Conservation (phyloP, 139 green algal genomes). For the Picochlorum sp. region DNA sequence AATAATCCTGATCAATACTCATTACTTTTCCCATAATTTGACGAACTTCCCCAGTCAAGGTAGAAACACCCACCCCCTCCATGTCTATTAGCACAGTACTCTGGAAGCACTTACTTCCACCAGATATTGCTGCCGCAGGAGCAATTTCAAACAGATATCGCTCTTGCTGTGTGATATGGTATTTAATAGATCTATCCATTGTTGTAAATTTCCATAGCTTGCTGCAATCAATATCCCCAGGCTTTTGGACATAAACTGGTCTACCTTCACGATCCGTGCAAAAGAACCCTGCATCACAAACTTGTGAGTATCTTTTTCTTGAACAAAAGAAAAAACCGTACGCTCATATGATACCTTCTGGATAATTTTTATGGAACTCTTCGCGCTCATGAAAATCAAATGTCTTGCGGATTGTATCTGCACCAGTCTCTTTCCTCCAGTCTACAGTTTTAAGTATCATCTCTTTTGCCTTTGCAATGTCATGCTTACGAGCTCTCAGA, state of each 20-base stretch:
- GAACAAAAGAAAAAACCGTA: too few species aligned
- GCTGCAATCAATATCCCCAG: slow-evolving; percentile 66
- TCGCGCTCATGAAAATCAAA: slow-evolving; percentile 57
- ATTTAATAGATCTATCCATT: slow-evolving; percentile 81
- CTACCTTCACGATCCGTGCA: slow-evolving; percentile 44
- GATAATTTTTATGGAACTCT: not conserved
- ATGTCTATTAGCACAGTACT: slow-evolving; percentile 88
- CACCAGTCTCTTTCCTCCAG: slow-evolving; percentile 29
- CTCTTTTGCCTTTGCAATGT: slow-evolving; percentile 28
- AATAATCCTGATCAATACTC: slow-evolving; percentile 60
- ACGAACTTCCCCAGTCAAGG: slow-evolving; percentile 46
- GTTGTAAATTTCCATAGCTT: slow-evolving; percentile 62
- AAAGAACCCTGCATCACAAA: too few species aligned
- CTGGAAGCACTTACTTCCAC: slow-evolving; percentile 57
- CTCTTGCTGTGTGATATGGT: slow-evolving; percentile 84
- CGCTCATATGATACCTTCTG: too few species aligned
- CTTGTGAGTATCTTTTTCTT: too few species aligned
- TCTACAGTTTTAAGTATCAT: slow-evolving; percentile 27
- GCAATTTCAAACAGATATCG: slow-evolving; percentile 73
- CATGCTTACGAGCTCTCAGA: slow-evolving; percentile 38
- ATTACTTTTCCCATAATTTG: slow-evolving; percentile 39
- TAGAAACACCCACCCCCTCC: slow-evolving; percentile 57
- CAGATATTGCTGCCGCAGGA: slow-evolving; percentile 56
- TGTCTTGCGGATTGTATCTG: slow-evolving; percentile 47
- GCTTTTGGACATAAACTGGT: slow-evolving; percentile 78